phyloP scores from a whole-genome alignment of 1,284 basidiomycete species.

The Apiotrichum akiyoshidainum region DNA sequence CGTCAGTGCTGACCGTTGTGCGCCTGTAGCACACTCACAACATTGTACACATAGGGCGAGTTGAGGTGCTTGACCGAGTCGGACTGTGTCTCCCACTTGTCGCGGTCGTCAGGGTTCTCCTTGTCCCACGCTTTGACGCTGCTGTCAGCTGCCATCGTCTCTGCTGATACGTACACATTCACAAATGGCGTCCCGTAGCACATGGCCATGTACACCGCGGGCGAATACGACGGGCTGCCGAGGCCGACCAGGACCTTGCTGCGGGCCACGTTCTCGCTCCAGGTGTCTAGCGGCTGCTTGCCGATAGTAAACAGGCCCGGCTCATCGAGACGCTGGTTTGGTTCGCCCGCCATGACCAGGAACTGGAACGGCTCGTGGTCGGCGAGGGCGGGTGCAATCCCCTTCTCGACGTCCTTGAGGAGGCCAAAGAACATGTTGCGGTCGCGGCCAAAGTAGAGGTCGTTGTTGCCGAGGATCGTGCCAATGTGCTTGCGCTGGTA shows the following conservation, averaged over 20 bases:
- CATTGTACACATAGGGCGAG: constrained; percentile 51
- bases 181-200: constrained; percentile 53
- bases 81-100: constrained; percentile 49
- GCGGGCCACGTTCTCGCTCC: constrained; percentile 7
- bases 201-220: constrained; percentile 48
- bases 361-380: neutral
- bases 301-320: neutral
- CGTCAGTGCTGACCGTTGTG: too few relatives aligned
- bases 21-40: constrained; percentile 22
- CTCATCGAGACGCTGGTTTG: neutral
- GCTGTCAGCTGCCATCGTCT: constrained; percentile 24
- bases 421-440: neutral
- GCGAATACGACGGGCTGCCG: neutral
- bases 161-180: constrained; percentile 34
- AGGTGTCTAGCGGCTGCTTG: neutral
- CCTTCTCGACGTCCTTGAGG: neutral
- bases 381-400: neutral
- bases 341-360: neutral
- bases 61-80: constrained; percentile 29
- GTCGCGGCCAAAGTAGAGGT: constrained; percentile 31
- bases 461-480: constrained; percentile 44
- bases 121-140: constrained; percentile 48
- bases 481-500: constrained; percentile 35
- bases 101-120: constrained; percentile 38
- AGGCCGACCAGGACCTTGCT: constrained; percentile 9